phyloP scores from a whole-genome alignment of 2,329 filamentous ascomycete genomes.

The Chrysosporium queenslandicum region DNA sequence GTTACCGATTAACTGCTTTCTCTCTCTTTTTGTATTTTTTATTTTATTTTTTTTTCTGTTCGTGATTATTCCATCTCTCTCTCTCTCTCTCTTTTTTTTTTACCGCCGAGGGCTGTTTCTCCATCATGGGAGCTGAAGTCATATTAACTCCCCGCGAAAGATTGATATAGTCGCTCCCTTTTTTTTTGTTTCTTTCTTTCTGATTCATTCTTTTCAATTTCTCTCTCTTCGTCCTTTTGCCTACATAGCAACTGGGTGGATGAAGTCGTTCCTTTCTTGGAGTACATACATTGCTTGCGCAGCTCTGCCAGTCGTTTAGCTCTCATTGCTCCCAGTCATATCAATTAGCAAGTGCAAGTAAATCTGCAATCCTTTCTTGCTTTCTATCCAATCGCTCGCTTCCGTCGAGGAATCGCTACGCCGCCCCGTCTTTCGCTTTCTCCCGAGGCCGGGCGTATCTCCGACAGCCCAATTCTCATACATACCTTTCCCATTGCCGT shows the following conservation, averaged over 20 bases:
- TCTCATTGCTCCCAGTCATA: no score
- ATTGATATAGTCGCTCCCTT: slow-evolving; percentile 9
- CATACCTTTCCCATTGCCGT: not conserved
- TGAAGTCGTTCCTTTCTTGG: slow-evolving; percentile 10
- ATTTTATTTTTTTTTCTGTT: not conserved
- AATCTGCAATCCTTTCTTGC: not conserved
- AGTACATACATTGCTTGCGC: no score
- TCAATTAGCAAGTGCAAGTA: no score
- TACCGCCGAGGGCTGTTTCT: slow-evolving; percentile 11
- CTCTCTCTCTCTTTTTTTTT: not conserved
- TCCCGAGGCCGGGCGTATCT: not conserved
- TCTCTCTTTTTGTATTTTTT: not conserved
- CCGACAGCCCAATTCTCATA: not conserved
- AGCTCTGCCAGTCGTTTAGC: no score
- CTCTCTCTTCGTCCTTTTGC: not conserved
- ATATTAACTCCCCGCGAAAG: not conserved
- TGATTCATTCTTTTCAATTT: not conserved
- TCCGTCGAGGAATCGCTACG: no score
- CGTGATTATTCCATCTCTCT: no score
- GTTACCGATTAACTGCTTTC: not conserved
- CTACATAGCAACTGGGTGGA: not conserved
- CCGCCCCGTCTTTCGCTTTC: not conserved
- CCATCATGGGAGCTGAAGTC: not conserved
- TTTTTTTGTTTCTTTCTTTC: not conserved
- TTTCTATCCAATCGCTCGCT: not conserved